Base-by-base conservation (phyloP, 2,329 filamentous ascomycete genomes). In the Lachnellula occidentalis region DNA sequence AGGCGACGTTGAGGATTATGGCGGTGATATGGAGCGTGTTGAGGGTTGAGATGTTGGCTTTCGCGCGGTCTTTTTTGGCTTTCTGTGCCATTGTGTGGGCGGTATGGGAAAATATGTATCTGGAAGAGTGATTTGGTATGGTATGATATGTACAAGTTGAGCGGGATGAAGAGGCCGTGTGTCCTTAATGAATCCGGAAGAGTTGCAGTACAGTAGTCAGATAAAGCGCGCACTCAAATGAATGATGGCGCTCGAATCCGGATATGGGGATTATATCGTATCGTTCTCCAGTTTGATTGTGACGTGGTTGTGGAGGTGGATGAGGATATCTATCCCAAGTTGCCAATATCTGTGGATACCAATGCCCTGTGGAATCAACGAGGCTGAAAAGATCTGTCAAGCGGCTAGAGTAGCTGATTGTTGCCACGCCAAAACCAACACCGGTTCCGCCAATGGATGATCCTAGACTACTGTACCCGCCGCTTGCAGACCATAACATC, bases 21-120 rank as follows among this genome's bases (percentile, higher is more conserved):
- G 90, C 86, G 58, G 88, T 87, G 53, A 89, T 76, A 71, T 96
- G 92, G 24, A 94, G 89, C 67, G 85, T 89, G 68, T 87, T 88
- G 46, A 99, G 84, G 43, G 87, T 78, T 34, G 82, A 76, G 46
- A 82, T 77, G 72, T 97, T 97, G 73, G 87, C 83, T 64, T 87
- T 87, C 54, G 94, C 94, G 53, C 86, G 79, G 59, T 74, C 73
- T 53, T 70, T 69, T 55, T 66, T 69, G 22, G 67, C 66, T 57
- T 69, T 70, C 56, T 70, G 67, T 39, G 67, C 68, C 68, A 69
- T 69, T 50, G 19, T 45, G 24, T 36, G 24, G 15, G 48, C 27
- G 37, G 22, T 7, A 17, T 17, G 34, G 22, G 27, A 42, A 21
- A 22, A n/a, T 15, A 42, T 37, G 45, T 12, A 11, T 21, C 47